These are phyloP conservation scores for Arabidopsis arenosa DNA, from an alignment of 345 rosid genomes.

Conservation along the genomic window DNA sequence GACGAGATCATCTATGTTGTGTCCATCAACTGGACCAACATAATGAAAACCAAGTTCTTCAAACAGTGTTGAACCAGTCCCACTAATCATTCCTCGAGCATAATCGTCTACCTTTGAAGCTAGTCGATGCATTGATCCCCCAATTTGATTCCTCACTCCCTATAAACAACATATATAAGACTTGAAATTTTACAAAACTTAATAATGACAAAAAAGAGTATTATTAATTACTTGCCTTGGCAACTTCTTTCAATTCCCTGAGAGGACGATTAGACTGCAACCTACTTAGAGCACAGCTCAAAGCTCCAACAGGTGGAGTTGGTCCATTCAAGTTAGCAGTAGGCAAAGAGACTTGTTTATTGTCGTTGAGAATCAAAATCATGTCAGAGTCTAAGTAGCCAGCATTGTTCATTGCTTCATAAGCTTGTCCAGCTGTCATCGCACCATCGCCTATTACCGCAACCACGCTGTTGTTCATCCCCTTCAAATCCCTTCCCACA, in stretches of 20 bases:
- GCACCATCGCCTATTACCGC: conserved; percentile 79
- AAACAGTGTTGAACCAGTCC: conserved; percentile 83
- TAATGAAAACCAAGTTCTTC: conserved; percentile 94
- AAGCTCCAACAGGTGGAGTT: conserved; percentile 92
- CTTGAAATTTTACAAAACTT: background rate
- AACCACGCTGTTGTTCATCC: conserved; percentile 60
- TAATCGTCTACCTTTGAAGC: conserved; percentile 73
- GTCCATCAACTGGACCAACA: conserved; percentile 29
- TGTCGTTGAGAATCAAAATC: conserved; percentile 94
- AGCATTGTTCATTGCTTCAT: conserved; percentile 96
- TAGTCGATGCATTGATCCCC: background rate
- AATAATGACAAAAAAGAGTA: background rate
- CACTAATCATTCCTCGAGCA: conserved; percentile 96
- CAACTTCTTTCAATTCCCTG: conserved; percentile 87
- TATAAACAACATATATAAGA: conserved; percentile 35
- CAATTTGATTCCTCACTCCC: conserved; percentile 84
- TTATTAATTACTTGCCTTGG: conserved; percentile 60
- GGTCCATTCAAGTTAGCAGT: conserved; percentile 93
- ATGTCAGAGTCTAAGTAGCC: conserved; percentile 75
- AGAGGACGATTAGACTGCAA: conserved; percentile 86
- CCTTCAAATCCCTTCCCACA: conserved; percentile 36
- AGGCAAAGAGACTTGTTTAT: conserved; percentile 93
- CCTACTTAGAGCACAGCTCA: conserved; percentile 93
- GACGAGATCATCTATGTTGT: background rate
- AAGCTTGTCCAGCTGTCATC: conserved; percentile 97